Evolutionary conservation across 305 asterid genomes (phyloP).

Genomic region (Fraxinus dipetala): DNA sequence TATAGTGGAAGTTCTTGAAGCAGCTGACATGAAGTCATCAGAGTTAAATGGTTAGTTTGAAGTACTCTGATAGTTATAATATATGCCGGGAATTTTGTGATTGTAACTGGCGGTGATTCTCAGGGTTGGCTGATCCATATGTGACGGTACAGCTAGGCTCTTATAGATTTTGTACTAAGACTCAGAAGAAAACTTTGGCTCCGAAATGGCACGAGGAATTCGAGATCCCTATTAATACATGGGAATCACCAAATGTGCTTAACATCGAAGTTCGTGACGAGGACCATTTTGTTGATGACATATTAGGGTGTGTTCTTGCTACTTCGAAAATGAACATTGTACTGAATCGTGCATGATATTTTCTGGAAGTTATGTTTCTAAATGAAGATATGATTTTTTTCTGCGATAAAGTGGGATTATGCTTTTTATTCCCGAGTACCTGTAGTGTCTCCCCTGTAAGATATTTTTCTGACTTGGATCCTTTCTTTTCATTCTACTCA

Average conservation of each 20-base stretch:
- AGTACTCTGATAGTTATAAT: not conserved
- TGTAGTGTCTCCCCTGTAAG: not conserved
- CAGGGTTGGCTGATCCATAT: slow-evolving; percentile 95
- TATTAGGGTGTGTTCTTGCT: slow-evolving; percentile 63
- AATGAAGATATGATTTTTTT: not conserved
- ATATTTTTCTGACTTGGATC: slow-evolving; percentile 7
- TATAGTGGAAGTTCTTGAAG: slow-evolving; percentile 84
- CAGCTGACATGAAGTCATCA: slow-evolving; percentile 82
- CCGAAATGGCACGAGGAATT: slow-evolving; percentile 96
- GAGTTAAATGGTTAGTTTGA: slow-evolving; percentile 73
- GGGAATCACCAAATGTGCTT: slow-evolving; percentile 76
- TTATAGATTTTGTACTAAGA: slow-evolving; percentile 72
- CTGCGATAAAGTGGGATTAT: not conserved
- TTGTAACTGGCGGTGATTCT: slow-evolving; percentile 27
- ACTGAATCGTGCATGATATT: slow-evolving; percentile 5
- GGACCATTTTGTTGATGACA: slow-evolving; percentile 71
- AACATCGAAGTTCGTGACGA: slow-evolving; percentile 71
- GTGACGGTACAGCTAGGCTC: slow-evolving; percentile 85
- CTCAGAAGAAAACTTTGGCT: slow-evolving; percentile 64
- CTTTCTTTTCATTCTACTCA: slow-evolving; percentile 1
- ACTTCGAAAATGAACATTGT: slow-evolving; percentile 1
- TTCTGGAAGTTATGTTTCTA: not conserved
- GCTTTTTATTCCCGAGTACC: not conserved
- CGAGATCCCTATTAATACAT: slow-evolving; percentile 74
- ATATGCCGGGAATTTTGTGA: slow-evolving; percentile 15